These are phyloP conservation scores for Seiridium unicorne DNA, from an alignment of 2,329 filamentous ascomycete genomes.

Conservation along the genomic window DNA sequence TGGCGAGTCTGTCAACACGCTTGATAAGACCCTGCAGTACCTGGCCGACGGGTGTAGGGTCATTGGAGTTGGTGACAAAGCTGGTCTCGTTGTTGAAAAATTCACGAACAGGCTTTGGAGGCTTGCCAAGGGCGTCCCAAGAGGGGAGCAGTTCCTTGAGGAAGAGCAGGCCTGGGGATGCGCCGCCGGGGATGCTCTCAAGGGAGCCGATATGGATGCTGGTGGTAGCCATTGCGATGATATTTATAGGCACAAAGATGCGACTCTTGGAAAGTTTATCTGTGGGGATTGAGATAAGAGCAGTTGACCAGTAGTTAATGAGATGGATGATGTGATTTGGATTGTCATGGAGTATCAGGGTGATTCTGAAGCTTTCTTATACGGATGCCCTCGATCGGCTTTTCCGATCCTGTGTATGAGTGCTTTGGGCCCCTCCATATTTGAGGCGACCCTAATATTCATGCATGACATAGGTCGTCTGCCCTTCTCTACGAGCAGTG, in stretches of 20 bases:
- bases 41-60: slow-evolving; percentile 3
- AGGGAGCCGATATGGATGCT: slow-evolving; percentile 1
- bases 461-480: slow-evolving; percentile 1
- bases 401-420: slow-evolving; percentile 5
- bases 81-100: slow-evolving; percentile 6
- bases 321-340: slow-evolving; percentile 9
- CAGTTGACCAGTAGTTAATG: slow-evolving; percentile 7
- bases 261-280: not conserved
- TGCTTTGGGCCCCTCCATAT: not conserved
- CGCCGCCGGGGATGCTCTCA: not conserved
- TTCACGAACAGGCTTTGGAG: slow-evolving; percentile 1
- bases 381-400: slow-evolving; percentile 5
- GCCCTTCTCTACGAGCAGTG: not conserved
- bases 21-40: slow-evolving; percentile 8
- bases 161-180: slow-evolving; percentile 6
- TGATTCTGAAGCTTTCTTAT: slow-evolving; percentile 6
- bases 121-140: slow-evolving; percentile 5
- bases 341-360: not conserved
- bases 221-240: slow-evolving; percentile 1
- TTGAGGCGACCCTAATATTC: slow-evolving; percentile 5
- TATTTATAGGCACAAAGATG: not conserved
- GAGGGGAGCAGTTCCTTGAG: slow-evolving; percentile 6
- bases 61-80: slow-evolving; percentile 9
- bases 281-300: slow-evolving; percentile 1
- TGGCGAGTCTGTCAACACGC: slow-evolving; percentile 6